A percentile compares a stretch with the other conserved stretches of the same genome.
phyloP scores from a whole-genome alignment of 2,329 filamentous ascomycete genomes.

The Davidsoniella virescens region DNA sequence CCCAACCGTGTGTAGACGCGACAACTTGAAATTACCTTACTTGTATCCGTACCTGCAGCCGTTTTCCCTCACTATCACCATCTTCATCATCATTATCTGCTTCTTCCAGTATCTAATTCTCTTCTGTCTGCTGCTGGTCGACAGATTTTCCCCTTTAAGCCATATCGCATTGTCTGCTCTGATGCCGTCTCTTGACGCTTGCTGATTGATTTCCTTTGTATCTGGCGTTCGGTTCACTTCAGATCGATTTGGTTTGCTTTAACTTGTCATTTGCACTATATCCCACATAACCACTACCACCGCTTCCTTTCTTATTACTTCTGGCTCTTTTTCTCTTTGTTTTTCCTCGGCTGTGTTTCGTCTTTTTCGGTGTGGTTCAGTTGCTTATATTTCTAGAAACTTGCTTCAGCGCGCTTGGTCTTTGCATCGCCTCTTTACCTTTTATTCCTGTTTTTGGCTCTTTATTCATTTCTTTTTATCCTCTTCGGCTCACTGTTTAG shows the following conservation, averaged over 20 bases:
- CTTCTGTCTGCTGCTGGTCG: background rate
- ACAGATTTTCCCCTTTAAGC: too few species aligned
- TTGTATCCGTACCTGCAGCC: background rate
- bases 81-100: background rate
- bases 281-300: background rate
- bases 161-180: background rate
- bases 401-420: slow-evolving; percentile 7
- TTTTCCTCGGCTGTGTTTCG: slow-evolving; percentile 3
- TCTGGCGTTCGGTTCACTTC: slow-evolving; percentile 1
- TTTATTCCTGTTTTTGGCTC: slow-evolving; percentile 1
- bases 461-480: background rate
- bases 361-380: slow-evolving; percentile 5
- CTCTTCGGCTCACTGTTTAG: background rate
- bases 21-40: background rate
- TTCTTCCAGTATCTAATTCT: background rate
- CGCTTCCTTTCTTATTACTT: background rate
- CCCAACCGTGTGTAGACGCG: too few species aligned
- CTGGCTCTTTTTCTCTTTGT: background rate
- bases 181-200: background rate
- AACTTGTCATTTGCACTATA: background rate
- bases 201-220: too few species aligned
- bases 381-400: slow-evolving; percentile 10
- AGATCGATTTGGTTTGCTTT: background rate
- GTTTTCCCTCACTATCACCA: background rate
- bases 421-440: slow-evolving; percentile 9